phyloP scores from a whole-genome alignment of 805 yeast species.

The Lachancea thermotolerans region DNA sequence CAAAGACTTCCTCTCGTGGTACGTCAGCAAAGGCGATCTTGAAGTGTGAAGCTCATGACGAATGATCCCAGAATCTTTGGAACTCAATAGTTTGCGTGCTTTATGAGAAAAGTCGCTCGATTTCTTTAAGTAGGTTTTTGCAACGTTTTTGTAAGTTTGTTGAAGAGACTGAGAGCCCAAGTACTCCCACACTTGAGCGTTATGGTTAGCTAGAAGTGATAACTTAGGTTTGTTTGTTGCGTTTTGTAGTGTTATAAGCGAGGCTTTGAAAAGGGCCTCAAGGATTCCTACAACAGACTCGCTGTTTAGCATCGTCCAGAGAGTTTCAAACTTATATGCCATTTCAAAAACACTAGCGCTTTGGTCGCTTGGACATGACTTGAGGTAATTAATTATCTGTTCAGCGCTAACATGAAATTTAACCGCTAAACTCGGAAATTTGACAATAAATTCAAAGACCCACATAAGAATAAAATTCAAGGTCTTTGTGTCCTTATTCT shows the following conservation, averaged over 20 bases:
- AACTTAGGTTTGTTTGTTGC: slow-evolving; percentile 20
- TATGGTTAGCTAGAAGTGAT: slow-evolving; percentile 12
- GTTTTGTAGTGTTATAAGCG: slow-evolving; percentile 48
- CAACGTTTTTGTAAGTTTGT: slow-evolving; percentile 13
- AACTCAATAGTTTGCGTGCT: too few relatives aligned
- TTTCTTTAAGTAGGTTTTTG: not conserved
- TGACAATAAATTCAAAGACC: slow-evolving; percentile 63
- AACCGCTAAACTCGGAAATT: slow-evolving; percentile 52
- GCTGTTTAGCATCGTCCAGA: slow-evolving; percentile 48
- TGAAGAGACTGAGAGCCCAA: slow-evolving; percentile 17
- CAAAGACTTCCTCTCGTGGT: slow-evolving; percentile 35
- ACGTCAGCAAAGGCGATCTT: slow-evolving; percentile 30
- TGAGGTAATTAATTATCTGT: slow-evolving; percentile 55
- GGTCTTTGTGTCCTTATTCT: slow-evolving; percentile 67
- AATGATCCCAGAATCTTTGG: too few relatives aligned
- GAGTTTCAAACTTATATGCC: slow-evolving; percentile 60
- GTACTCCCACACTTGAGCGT: slow-evolving; percentile 15
- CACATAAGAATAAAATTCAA: slow-evolving; percentile 67
- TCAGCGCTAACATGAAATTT: slow-evolving; percentile 51
- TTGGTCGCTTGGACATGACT: slow-evolving; percentile 27
- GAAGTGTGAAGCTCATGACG: slow-evolving; percentile 25
- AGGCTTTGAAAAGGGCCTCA: slow-evolving; percentile 53
- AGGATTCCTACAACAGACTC: slow-evolving; percentile 38
- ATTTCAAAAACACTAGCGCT: slow-evolving; percentile 37
- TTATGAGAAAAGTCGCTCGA: not conserved